These are phyloP conservation scores for Zoysia matrella DNA, from an alignment of 202 grass and related monocot species.

Conservation along the genomic window DNA sequence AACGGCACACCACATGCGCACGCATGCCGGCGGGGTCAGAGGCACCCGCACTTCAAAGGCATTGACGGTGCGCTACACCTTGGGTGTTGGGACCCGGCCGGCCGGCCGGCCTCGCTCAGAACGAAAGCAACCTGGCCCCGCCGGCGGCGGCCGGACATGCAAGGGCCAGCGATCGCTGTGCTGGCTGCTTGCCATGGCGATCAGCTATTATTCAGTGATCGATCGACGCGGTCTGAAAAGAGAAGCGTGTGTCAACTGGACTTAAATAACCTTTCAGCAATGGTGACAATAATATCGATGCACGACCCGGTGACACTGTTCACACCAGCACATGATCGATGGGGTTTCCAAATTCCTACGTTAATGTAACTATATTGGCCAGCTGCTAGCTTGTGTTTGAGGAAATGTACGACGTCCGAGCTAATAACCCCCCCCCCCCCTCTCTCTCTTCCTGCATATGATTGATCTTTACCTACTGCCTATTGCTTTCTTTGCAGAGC, in stretches of 20 bases:
- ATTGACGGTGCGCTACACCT: constrained; percentile 45
- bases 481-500: background rate
- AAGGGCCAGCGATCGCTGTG: background rate
- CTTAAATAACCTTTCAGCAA: constrained; percentile 20
- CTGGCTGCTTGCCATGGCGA: background rate
- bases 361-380: constrained; percentile 18
- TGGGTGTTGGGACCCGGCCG: background rate
- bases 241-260: background rate
- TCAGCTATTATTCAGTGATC: background rate
- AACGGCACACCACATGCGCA: background rate
- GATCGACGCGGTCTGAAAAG: background rate
- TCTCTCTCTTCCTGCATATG: constrained; percentile 1
- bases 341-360: constrained; percentile 52
- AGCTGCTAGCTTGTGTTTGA: constrained; percentile 45
- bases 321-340: constrained; percentile 5
- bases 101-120: constrained; percentile 13
- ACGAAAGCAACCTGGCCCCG: constrained; percentile 20
- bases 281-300: background rate
- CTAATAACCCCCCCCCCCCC: constrained; percentile 16
- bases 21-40: constrained; percentile 30
- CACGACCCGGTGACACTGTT: background rate
- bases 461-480: constrained; percentile 51
- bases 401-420: constrained; percentile 56
- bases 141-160: background rate
- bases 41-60: constrained; percentile 55